A percentile compares a stretch with the other conserved stretches of the same genome.
These are phyloP conservation scores for Ophiostoma tasmaniense DNA, from an alignment of 2,329 filamentous ascomycete genomes.

Conservation along the genomic window DNA sequence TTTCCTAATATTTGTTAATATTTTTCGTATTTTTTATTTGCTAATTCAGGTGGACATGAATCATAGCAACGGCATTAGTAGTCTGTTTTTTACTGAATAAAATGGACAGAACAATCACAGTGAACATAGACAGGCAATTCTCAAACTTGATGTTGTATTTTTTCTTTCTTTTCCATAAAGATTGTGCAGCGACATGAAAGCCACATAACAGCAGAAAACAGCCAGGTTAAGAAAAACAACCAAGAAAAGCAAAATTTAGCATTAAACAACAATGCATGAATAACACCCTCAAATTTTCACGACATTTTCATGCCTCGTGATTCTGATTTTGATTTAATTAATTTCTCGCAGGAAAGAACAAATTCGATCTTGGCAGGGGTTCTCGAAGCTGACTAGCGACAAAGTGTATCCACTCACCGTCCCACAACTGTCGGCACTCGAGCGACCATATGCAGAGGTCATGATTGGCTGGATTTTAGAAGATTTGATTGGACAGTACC, in stretches of 20 bases:
- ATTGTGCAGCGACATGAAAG: not conserved
- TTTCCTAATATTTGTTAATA: not conserved
- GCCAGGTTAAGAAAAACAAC: not conserved
- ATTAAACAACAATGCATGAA: not conserved
- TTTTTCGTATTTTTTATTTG: not conserved
- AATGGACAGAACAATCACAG: too few relatives aligned
- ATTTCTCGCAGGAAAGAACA: not conserved
- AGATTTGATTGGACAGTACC: not conserved
- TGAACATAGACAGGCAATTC: not conserved
- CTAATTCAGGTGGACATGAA: too few relatives aligned
- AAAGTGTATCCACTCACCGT: not conserved
- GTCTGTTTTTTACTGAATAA: too few relatives aligned
- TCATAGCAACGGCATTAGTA: too few relatives aligned
- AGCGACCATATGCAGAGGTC: not conserved
- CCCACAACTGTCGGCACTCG: not conserved
- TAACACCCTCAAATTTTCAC: not conserved
- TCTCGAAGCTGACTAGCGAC: conserved; percentile 2
- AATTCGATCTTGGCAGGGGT: not conserved
- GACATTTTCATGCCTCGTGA: not conserved
- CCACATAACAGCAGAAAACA: not conserved
- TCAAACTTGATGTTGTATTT: too few relatives aligned
- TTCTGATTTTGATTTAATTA: not conserved
- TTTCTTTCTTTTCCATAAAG: too few relatives aligned
- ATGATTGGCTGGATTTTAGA: not conserved
- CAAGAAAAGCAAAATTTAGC: not conserved